A percentile compares a stretch with the other conserved stretches of the same genome.
Evolutionary conservation across 345 rosid species (phyloP).

Genomic region (Hibiscus mutabilis): DNA sequence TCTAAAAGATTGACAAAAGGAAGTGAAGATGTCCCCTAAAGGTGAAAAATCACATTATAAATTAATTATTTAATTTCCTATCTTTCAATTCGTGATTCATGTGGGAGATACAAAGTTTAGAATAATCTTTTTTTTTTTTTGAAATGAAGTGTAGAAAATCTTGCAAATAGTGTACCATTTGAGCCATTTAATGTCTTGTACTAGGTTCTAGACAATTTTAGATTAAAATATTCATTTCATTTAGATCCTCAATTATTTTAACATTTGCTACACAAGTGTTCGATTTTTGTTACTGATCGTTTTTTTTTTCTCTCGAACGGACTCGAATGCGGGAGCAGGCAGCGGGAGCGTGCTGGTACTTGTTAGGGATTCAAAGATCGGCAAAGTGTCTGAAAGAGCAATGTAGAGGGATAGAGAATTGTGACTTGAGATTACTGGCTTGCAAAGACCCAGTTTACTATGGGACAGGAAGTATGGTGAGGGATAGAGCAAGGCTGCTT

Average conservation of each 20-base stretch:
- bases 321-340: conserved; percentile 39
- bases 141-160: too few species aligned
- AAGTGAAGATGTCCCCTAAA: neutral
- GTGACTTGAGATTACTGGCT: conserved; percentile 47
- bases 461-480: conserved; percentile 48
- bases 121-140: too few species aligned
- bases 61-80: neutral
- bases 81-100: neutral
- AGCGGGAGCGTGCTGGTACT: conserved; percentile 98
- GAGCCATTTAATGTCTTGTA: neutral
- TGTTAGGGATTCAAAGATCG: conserved; percentile 80
- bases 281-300: too few species aligned
- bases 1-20: neutral
- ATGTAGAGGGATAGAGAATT: conserved; percentile 41
- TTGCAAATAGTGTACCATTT: neutral
- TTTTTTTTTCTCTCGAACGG: neutral
- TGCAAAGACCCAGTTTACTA: conserved; percentile 73
- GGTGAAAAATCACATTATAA: neutral
- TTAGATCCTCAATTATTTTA: too few species aligned
- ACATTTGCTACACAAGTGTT: neutral
- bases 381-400: conserved; percentile 73
- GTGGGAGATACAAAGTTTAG: neutral
- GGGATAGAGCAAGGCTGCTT: conserved; percentile 36
- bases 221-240: too few species aligned
- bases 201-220: too few species aligned